Evolutionary conservation across 805 yeast genomes (phyloP).

Genomic region (Candida endomychidarum): DNA sequence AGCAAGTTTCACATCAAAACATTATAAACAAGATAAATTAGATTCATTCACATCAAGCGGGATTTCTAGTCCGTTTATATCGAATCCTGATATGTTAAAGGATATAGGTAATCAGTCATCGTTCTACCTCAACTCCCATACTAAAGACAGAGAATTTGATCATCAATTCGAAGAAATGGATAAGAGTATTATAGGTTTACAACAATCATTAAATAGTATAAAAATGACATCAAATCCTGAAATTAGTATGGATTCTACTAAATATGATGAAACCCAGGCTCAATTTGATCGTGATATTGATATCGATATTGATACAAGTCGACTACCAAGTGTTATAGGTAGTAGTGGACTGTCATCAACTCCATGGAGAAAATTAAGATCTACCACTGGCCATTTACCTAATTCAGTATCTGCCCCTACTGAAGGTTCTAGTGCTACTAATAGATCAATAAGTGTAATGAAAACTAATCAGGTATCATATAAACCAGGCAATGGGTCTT

Average conservation of each 20-base stretch:
- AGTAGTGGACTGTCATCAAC: conserved; percentile 10
- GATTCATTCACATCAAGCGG: conserved; percentile 6
- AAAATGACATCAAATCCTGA: conserved; percentile 7
- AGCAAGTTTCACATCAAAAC: not conserved
- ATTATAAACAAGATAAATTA: not conserved
- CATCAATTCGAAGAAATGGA: conserved; percentile 12
- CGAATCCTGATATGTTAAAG: conserved; percentile 18
- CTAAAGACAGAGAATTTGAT: not conserved
- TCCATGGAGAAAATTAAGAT: conserved; percentile 27
- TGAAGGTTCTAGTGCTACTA: too few relatives aligned
- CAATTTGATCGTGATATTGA: conserved; percentile 24
- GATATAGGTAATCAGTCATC: conserved; percentile 5
- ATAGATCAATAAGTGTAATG: too few relatives aligned
- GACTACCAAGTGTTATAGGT: conserved; percentile 1
- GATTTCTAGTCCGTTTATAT: conserved; percentile 20
- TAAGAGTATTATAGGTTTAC: conserved; percentile 15
- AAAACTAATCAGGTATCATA: too few relatives aligned
- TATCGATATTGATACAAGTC: conserved; percentile 16
- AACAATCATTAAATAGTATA: conserved; percentile 15
- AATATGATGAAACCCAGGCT: conserved; percentile 23
- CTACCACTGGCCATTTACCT: too few relatives aligned
- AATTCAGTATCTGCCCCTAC: conserved; percentile 20
- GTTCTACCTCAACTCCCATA: not conserved
- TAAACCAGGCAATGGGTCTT: conserved; percentile 28
- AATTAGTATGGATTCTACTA: conserved; percentile 11